phyloP scores from a whole-genome alignment of 2,329 filamentous ascomycete genomes.

The Aspergillus neoniger region DNA sequence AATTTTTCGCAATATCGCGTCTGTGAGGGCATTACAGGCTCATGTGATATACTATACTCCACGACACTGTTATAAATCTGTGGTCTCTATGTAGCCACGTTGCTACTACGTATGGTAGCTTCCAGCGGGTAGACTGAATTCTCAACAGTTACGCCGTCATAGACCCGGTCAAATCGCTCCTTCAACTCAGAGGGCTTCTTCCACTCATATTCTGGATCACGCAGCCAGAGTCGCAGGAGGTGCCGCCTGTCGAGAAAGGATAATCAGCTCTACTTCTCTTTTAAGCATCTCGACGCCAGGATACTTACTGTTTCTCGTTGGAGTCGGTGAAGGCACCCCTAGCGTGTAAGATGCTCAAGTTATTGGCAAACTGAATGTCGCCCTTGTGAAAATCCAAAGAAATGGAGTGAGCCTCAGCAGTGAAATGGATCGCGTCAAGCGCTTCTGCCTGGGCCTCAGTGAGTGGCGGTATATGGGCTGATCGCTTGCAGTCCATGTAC shows the following conservation, averaged over 20 bases:
- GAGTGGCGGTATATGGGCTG: slow-evolving; percentile 34
- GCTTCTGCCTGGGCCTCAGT: slow-evolving; percentile 53
- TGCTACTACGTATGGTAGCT: too few species aligned
- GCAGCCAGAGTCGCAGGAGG: slow-evolving; percentile 48
- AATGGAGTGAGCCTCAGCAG: slow-evolving; percentile 43
- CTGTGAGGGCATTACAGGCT: too few species aligned
- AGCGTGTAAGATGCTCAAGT: slow-evolving; percentile 51
- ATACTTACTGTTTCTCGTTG: slow-evolving; percentile 27
- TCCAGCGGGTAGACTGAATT: too few species aligned
- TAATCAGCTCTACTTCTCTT: background rate
- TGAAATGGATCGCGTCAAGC: slow-evolving; percentile 51
- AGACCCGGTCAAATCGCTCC: too few species aligned
- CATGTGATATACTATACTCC: too few species aligned
- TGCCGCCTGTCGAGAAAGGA: slow-evolving; percentile 33
- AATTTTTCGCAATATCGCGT: too few species aligned
- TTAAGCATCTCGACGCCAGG: slow-evolving; percentile 32
- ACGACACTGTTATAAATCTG: too few species aligned
- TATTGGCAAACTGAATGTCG: slow-evolving; percentile 53
- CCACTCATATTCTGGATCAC: slow-evolving; percentile 48
- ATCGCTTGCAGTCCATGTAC: slow-evolving; percentile 35
- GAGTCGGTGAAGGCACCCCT: slow-evolving; percentile 40
- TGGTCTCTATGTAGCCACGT: too few species aligned
- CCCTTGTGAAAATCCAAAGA: slow-evolving; percentile 46
- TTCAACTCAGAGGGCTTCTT: background rate
- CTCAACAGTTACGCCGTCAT: too few species aligned